Evolutionary conservation across 805 yeast genomes (phyloP), one percentile per base, ranked within the genome.

Genomic region (Candida tallmaniae): DNA sequence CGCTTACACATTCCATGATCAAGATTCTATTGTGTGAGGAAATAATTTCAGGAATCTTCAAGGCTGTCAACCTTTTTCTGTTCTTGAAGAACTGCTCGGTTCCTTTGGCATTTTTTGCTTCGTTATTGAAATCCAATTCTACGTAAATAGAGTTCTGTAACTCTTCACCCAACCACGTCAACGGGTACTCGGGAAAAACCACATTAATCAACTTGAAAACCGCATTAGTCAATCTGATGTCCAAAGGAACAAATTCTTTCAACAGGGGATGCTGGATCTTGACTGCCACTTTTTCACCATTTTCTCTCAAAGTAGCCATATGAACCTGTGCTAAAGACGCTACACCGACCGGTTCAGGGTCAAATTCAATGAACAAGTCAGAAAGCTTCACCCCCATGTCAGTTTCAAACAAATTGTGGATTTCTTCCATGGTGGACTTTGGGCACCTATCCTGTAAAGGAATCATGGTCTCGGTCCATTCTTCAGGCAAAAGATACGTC

Each of bases 241-340:
- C 99, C 16, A 93, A 58, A 0, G 98, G 98, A 7, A 93, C 95
- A 61, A 84, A 93, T 47, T 83, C 84, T 30, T 77, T 73, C 35
- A 93, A 64, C 2, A 86, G 73, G 0, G 98, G 98, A 56, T 89
- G 97, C 57, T 93, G 98, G 27, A 90, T 74, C 52, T 93, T 93
- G 15, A 93, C 95, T 1, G 98, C 98, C 3, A 90, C 97, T 48
- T 70, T 75, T 40, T 79, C 72, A 2, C 83, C 85, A 1, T 69
- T 70, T 3, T 54, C 60, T 37, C 63, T 70, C 35, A 89, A 53
- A 2, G 57, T 70, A 0, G 94, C 99, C 16, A 68, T 62, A 60
- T 93, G 97, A 4, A 93, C 99, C 52, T 93, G 99, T 0, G 98
- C 98, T 44, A 93, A 67, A 1, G 96, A 86, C 0, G 98, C 98